phyloP scores from a whole-genome alignment of 805 yeast genomes.

The Cyberlindnera samutprakarnensis region DNA sequence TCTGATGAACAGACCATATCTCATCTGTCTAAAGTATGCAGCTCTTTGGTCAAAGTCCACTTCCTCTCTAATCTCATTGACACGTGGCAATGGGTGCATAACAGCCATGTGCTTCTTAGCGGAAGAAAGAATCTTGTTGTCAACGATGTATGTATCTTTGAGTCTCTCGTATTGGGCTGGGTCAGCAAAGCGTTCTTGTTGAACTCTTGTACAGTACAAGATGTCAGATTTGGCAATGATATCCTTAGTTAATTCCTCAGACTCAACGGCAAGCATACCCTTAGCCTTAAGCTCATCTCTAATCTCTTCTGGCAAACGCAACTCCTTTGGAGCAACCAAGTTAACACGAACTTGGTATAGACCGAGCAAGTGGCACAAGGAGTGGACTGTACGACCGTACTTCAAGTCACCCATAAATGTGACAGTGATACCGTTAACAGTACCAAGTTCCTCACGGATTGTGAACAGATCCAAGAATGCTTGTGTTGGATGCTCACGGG shows the following conservation, averaged over 20 bases:
- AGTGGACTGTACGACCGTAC: conserved; percentile 98
- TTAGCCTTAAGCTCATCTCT: conserved; percentile 55
- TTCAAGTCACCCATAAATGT: conserved; percentile 99
- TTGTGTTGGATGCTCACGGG: conserved; percentile 98
- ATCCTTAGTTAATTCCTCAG: conserved; percentile 72
- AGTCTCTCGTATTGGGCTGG: conserved; percentile 74
- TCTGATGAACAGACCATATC: conserved; percentile 95
- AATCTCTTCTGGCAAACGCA: conserved; percentile 72
- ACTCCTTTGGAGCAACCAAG: conserved; percentile 84
- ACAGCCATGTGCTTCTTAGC: conserved; percentile 99
- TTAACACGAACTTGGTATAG: conserved; percentile 92
- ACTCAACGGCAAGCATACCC: conserved; percentile 68
- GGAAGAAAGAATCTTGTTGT: conserved; percentile 80
- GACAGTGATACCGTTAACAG: conserved; percentile 95
- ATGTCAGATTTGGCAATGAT: conserved; percentile 89
- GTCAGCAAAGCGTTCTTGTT: conserved; percentile 87
- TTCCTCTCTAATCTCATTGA: conserved; percentile 92
- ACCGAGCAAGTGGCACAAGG: conserved; percentile 80
- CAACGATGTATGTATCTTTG: conserved; percentile 87
- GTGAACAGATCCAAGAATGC: conserved; percentile 97
- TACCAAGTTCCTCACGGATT: conserved; percentile 97
- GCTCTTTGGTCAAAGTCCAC: conserved; percentile 99
- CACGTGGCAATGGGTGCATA: conserved; percentile 98
- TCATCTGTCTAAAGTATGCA: conserved; percentile 99
- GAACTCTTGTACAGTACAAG: conserved; percentile 95